Evolutionary conservation across 768 basidiomycete genomes (phyloP).

Genomic region (Phlebiopsis flavidoalba): DNA sequence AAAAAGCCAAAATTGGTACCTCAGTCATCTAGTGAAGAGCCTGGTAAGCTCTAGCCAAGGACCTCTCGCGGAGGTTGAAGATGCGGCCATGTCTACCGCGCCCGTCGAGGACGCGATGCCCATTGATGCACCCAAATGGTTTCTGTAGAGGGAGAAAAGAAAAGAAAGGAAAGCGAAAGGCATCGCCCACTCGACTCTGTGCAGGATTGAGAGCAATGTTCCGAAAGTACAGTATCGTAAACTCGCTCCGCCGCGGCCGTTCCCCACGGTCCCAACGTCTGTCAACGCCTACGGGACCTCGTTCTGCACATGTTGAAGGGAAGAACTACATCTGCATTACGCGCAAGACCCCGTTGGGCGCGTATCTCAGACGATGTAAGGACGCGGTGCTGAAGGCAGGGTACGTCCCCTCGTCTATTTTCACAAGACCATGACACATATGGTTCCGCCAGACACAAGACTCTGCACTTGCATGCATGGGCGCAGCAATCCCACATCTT

Average conservation of each 20-base stretch:
- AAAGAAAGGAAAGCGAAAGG: conserved; percentile 7
- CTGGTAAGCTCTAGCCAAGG: background rate
- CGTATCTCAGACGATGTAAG: conserved; percentile 77
- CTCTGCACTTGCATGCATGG: conserved; percentile 78
- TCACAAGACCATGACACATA: background rate
- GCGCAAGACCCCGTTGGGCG: conserved; percentile 66
- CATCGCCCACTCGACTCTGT: background rate
- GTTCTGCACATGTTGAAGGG: conserved; percentile 72
- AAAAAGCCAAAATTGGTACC: background rate
- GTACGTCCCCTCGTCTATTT: conserved; percentile 31
- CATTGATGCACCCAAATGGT: no score
- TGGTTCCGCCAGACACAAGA: conserved; percentile 50
- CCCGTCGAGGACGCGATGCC: background rate
- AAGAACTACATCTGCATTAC: conserved; percentile 79
- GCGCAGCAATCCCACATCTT: conserved; percentile 84
- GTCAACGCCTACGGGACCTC: conserved; percentile 78
- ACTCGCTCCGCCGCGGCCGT: conserved; percentile 69
- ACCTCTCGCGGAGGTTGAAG: background rate
- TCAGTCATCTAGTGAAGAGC: background rate
- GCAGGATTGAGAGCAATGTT: background rate
- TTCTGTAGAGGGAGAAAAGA: background rate
- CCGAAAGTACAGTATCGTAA: conserved; percentile 45
- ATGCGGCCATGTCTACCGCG: background rate
- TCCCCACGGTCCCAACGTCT: conserved; percentile 68
- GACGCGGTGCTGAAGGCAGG: conserved; percentile 67